Evolutionary conservation across 2,329 filamentous ascomycete genomes (phyloP), one percentile per base, ranked within the genome.

Genomic region (Talaromyces piceae): DNA sequence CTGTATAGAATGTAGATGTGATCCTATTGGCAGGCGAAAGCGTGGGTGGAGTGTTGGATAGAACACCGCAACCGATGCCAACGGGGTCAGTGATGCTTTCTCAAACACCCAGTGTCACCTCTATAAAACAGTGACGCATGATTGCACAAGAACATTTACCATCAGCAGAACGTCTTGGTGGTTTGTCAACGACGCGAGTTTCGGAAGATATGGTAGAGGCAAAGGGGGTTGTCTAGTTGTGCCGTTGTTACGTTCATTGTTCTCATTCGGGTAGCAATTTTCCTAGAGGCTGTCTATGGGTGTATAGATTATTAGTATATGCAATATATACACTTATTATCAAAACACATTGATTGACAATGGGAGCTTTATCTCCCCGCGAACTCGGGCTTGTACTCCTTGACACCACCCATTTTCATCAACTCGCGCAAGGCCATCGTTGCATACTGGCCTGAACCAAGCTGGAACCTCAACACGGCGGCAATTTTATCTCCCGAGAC

Each of bases 401-500:
- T 74, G 4, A 83, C 73, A 11, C 81, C 83, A 2, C 83, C 81
- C 39, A 69, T 70, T 62, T 83, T 86, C 76, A 88, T 90, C 55
- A 94, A 69, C 69, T 94, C 88, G 49, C 88, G 74, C 57, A 94
- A 66, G 11, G 87, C 86, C 76, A 94, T 88, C 0, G 88, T 94
- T 0, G 88, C 88, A 70, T 94, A 94, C 62, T 88, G 86, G 63
- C 87, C 90, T 45, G 83, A 82, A 1, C 82, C 86, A 25, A 94
- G 76, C 64, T 88, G 84, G 69, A 94, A 80, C 64, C 83, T 88
- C 59, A 93, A 23, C 23, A 87, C 70, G 0, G 89, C 76, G 0
- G 84, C 87, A 16, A 88, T 72, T 61, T 86, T 84, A 47, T 67
- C 64, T 13, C 51, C 53, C 6, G 59, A 51, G 5, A 28, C 45